Conservation (phyloP, 495 filamentous ascomycete genomes). For the Neurospora sp. region DNA sequence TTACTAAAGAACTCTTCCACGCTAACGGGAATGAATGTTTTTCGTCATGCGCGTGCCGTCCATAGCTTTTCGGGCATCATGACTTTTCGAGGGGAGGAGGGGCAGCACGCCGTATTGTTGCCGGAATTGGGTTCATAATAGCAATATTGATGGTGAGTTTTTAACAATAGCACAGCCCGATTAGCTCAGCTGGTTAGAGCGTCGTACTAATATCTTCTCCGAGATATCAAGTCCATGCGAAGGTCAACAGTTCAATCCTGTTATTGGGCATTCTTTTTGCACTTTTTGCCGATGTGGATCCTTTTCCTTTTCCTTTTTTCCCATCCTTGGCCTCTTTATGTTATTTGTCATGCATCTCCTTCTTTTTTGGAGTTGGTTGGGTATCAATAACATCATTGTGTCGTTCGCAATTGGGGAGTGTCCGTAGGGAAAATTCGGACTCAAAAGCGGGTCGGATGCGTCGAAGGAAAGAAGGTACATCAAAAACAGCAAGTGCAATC, state of each 20-base stretch:
- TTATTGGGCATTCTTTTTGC: not conserved
- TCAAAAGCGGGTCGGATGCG: not conserved
- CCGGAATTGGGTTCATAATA: not conserved
- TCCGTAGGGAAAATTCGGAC: not conserved
- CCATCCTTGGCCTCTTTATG: not conserved
- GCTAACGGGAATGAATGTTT: too few relatives aligned
- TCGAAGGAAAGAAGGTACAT: not conserved
- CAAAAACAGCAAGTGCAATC: not conserved
- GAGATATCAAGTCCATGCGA: not conserved
- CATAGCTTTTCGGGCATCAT: not conserved
- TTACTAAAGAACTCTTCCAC: too few relatives aligned
- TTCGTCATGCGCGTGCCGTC: not conserved
- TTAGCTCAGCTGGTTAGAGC: not conserved
- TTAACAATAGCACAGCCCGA: not conserved
- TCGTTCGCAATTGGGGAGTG: not conserved
- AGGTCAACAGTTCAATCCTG: not conserved
- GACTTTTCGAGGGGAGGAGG: not conserved
- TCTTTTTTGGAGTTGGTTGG: not conserved
- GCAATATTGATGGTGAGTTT: rapidly evolving
- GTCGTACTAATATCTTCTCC: not conserved
- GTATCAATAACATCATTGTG: not conserved
- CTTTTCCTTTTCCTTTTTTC: not conserved
- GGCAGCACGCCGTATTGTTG: not conserved
- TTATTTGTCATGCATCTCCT: not conserved
- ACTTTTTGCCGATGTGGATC: not conserved